Evolutionary conservation across 148 eudicot species (phyloP), one percentile per base, ranked within the genome.

Genomic region (Bassia scoparia): DNA sequence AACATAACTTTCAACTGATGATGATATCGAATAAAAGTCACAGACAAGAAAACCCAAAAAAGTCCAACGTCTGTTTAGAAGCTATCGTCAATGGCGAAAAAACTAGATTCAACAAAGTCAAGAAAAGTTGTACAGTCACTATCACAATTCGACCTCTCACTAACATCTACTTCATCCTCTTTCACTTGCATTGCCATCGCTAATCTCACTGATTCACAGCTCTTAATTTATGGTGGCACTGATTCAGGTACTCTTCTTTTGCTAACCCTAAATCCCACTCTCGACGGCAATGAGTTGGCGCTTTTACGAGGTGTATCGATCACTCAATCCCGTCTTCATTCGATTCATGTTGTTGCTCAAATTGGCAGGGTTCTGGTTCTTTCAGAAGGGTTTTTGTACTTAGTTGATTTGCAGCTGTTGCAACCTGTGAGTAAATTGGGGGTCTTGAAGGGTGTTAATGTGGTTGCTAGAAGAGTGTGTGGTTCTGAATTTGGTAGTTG

Each of bases 161-260:
- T 55, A 75, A 82, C 68, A 78, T 85, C 83, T 71, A 72, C 65
- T 62, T 79, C 81, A 13, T 80, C 87, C 10, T 71, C 85, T 14
- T 61, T 82, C 77, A 76, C 81, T 61, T 85, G 86, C 64, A 69
- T 90, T 60, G 82, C 96, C 16, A 65, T 88, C 67, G 74, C 88
- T 54, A 41, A 82, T 5, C 43, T 74, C 35, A 69, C 90, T 70
- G 83, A 86, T 68, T 74, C 87, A 26, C 75, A 83, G 71, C 66
- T 85, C 74, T 77, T 79, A 60, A 80, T 89, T 68, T 87, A 82
- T 79, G 82, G 73, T 26, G 97, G 92, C 48, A 86, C 90, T n/a
- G 44, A 72, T 61, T 84, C 89, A 26, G 96, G 98, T 38, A 56
- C 82, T 43, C 84, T 92, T 23, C 71, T 84, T 52, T 68, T 88